phyloP scores from a whole-genome alignment of 2,329 filamentous ascomycete genomes.

The Pseudopithomyces maydicus region DNA sequence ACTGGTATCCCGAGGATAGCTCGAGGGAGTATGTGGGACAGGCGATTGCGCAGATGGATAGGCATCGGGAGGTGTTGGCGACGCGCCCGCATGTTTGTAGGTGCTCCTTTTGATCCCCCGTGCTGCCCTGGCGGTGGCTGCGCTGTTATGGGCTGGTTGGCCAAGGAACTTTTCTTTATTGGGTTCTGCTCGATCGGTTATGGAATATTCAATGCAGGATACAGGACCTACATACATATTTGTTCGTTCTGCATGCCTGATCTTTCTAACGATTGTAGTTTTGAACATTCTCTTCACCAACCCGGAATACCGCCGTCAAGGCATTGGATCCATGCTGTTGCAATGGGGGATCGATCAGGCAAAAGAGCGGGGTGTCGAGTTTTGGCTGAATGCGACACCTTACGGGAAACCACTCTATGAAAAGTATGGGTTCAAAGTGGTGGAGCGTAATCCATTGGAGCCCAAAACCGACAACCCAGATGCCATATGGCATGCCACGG shows the following conservation, averaged over 20 bases:
- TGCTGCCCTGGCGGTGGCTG: no score
- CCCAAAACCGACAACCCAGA: slow-evolving; percentile 14
- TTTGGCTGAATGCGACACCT: slow-evolving; percentile 32
- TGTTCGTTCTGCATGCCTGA: neutral
- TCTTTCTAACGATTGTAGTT: slow-evolving; percentile 17
- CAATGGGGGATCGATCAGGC: slow-evolving; percentile 41
- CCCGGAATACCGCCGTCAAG: slow-evolving; percentile 36
- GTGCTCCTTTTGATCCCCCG: neutral
- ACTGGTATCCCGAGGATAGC: slow-evolving; percentile 12
- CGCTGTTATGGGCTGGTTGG: no score
- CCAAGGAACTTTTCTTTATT: no score
- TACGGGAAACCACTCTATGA: slow-evolving; percentile 30
- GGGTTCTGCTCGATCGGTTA: no score
- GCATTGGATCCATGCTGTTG: slow-evolving; percentile 38
- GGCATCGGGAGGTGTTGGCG: neutral
- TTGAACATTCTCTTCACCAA: slow-evolving; percentile 43
- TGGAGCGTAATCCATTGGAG: slow-evolving; percentile 11
- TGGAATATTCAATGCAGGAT: no score
- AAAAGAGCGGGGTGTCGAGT: slow-evolving; percentile 30
- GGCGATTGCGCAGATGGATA: slow-evolving; percentile 5
- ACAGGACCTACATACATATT: no score
- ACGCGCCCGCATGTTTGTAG: slow-evolving; percentile 1
- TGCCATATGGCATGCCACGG: slow-evolving; percentile 7
- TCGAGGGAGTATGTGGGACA: slow-evolving; percentile 5
- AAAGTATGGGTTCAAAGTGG: slow-evolving; percentile 25